Conservation (phyloP, 306 rosid genomes). For the Rosa rugosa region DNA sequence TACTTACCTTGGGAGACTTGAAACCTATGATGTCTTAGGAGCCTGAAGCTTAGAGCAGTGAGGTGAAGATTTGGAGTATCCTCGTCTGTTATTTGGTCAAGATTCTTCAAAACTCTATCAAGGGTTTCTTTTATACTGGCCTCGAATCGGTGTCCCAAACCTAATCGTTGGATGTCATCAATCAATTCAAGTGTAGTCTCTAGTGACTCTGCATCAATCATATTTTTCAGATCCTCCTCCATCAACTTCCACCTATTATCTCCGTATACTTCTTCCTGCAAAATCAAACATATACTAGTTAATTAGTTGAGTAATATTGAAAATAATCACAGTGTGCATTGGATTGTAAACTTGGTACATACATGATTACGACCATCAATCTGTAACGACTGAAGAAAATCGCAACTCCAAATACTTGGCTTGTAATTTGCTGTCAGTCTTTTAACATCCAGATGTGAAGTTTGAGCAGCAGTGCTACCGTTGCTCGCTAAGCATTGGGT, state of each 20-base stretch:
- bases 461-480: neutral
- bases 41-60: slow-evolving; percentile 41
- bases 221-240: slow-evolving; percentile 24
- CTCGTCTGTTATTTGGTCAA: neutral
- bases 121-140: slow-evolving; percentile 26
- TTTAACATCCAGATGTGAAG: neutral
- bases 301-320: neutral
- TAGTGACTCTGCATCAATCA: slow-evolving; percentile 1
- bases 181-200: slow-evolving; percentile 28
- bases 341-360: neutral
- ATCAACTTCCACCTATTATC: slow-evolving; percentile 15
- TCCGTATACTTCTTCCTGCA: slow-evolving; percentile 11
- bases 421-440: neutral
- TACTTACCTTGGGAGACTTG: slow-evolving; percentile 38
- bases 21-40: slow-evolving; percentile 47
- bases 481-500: neutral
- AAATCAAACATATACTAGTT: neutral
- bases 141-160: slow-evolving; percentile 34
- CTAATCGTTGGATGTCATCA: slow-evolving; percentile 23
- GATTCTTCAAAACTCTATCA: neutral
- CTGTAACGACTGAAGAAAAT: neutral
- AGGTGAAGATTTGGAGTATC: slow-evolving; percentile 24
- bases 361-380: neutral
- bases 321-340: neutral
- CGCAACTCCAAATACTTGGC: slow-evolving; percentile 3